Conservation (phyloP, 805 yeast genomes). For the Metschnikowia vanudenii region DNA sequence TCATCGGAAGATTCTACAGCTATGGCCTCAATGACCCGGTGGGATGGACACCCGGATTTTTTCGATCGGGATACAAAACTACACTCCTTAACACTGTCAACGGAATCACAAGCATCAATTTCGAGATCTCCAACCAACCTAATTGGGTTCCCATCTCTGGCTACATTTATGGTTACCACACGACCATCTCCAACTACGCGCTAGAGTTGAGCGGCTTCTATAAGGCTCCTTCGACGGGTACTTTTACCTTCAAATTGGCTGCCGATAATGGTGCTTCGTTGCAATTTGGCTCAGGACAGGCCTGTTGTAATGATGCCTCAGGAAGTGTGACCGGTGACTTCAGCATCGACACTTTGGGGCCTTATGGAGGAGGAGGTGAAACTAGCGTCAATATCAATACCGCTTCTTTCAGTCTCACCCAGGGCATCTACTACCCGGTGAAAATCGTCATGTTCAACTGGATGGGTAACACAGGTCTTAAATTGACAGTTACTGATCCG, state of each 20-base stretch:
- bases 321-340: slow-evolving; percentile 16
- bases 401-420: slow-evolving; percentile 11
- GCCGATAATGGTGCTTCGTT: slow-evolving; percentile 21
- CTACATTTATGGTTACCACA: slow-evolving; percentile 8
- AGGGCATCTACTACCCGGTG: slow-evolving; percentile 16
- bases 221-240: slow-evolving; percentile 13
- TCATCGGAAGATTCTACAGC: slow-evolving; percentile 10
- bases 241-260: slow-evolving; percentile 12
- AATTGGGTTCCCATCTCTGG: neutral
- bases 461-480: slow-evolving; percentile 15
- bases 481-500: slow-evolving; percentile 6
- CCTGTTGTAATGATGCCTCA: slow-evolving; percentile 18
- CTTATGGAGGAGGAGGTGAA: slow-evolving; percentile 14
- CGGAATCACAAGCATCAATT: slow-evolving; percentile 13
- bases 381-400: slow-evolving; percentile 7
- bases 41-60: slow-evolving; percentile 13
- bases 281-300: slow-evolving; percentile 17
- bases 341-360: slow-evolving; percentile 14
- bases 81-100: slow-evolving; percentile 1
- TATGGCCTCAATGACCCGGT: slow-evolving; percentile 1
- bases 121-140: slow-evolving; percentile 1
- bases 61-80: slow-evolving; percentile 8
- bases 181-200: slow-evolving; percentile 12
- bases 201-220: slow-evolving; percentile 18
- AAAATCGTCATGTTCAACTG: slow-evolving; percentile 19